Conservation (phyloP, 331 rosid genomes). For the Erythrophleum ivorense region DNA sequence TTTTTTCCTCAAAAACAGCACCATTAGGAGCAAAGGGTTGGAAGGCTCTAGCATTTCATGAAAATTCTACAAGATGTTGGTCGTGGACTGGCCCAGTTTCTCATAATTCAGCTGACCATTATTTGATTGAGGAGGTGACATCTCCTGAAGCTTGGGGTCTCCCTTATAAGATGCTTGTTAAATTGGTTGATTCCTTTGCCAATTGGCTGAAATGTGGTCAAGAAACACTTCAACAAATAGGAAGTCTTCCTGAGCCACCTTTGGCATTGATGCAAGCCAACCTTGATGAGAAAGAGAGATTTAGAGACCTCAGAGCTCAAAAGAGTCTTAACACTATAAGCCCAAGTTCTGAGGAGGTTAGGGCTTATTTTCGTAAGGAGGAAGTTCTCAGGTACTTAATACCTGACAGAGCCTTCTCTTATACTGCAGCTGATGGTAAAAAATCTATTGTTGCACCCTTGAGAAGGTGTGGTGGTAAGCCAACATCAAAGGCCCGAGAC, state of each 20-base stretch:
- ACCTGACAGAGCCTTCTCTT: constrained; percentile 96
- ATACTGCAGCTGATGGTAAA: constrained; percentile 97
- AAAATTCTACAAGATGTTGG: constrained; percentile 85
- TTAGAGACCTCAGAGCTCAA: constrained; percentile 95
- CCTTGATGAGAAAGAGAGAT: constrained; percentile 97
- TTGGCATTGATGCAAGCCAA: constrained; percentile 89
- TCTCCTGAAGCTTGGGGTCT: constrained; percentile 96
- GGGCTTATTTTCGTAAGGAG: constrained; percentile 88
- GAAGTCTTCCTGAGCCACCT: constrained; percentile 98
- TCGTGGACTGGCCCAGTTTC: constrained; percentile 87
- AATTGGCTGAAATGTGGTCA: constrained; percentile 99
- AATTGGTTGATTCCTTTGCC: constrained; percentile 95
- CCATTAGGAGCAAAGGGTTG: constrained; percentile 98
- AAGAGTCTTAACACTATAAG: constrained; percentile 94
- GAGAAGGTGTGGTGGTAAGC: constrained; percentile 99
- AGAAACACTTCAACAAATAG: constrained; percentile 95
- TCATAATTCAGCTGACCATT: constrained; percentile 60
- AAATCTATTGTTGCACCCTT: constrained; percentile 97
- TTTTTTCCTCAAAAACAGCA: constrained; percentile 96
- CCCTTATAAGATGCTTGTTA: constrained; percentile 94
- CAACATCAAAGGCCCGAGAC: constrained; percentile 98
- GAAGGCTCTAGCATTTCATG: constrained; percentile 81
- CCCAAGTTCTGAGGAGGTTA: constrained; percentile 91
- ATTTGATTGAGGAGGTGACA: constrained; percentile 71
- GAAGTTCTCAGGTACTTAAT: constrained; percentile 96